Conservation (phyloP, 83 land plant species). For the Larix sibirica region DNA sequence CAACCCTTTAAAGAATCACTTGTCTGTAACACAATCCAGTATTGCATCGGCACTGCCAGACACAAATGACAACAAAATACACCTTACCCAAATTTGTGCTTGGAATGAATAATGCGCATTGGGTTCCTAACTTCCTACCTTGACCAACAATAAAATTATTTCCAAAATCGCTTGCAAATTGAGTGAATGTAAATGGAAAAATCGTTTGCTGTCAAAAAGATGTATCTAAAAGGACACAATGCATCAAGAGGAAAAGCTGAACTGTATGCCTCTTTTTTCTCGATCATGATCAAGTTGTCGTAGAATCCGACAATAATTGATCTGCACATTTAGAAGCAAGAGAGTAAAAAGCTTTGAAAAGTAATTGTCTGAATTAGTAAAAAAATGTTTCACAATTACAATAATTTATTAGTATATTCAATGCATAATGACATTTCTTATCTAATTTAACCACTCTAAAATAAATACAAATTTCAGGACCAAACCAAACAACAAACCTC, state of each 20-base stretch:
- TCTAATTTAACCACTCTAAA: not conserved
- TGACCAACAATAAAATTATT: too few relatives aligned
- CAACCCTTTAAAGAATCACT: too few relatives aligned
- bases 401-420: not conserved
- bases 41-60: too few relatives aligned
- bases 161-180: too few relatives aligned
- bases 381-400: not conserved
- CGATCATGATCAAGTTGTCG: slow-evolving; percentile 63
- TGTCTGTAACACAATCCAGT: too few relatives aligned
- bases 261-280: slow-evolving; percentile 79
- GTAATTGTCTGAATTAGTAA: not conserved
- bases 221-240: too few relatives aligned
- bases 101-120: too few relatives aligned
- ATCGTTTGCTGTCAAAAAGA: too few relatives aligned
- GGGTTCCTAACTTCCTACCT: too few relatives aligned
- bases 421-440: not conserved
- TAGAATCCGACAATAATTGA: slow-evolving; percentile 85
- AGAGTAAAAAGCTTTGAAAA: not conserved
- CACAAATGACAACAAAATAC: too few relatives aligned
- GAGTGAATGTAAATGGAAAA: too few relatives aligned
- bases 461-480: not conserved
- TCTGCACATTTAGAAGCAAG: slow-evolving; percentile 38
- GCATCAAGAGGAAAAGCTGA: slow-evolving; percentile 67
- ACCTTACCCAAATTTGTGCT: too few relatives aligned
- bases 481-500: slow-evolving; percentile 54